Percentiles rank a stretch among this genome's conserved stretches.
phyloP scores from a whole-genome alignment of 345 rosid species.

The Citrus mangshanensis region DNA sequence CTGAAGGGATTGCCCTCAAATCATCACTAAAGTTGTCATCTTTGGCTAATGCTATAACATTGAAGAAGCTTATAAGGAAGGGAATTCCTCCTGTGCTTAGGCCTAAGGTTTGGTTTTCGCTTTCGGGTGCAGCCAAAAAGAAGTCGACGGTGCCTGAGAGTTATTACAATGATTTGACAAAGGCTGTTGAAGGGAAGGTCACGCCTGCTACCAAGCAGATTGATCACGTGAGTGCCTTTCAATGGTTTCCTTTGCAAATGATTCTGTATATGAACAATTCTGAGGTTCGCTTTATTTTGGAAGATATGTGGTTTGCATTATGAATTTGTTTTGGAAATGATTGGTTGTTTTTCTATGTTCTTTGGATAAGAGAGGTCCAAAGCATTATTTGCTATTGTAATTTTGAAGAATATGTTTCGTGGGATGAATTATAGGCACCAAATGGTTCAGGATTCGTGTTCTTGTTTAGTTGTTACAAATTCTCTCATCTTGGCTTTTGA shows the following conservation, averaged over 20 bases:
- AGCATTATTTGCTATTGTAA: neutral
- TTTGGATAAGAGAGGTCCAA: neutral
- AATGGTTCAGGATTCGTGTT: neutral
- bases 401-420: neutral
- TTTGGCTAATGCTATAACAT: slow-evolving; percentile 75
- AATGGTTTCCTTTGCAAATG: neutral
- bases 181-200: slow-evolving; percentile 92
- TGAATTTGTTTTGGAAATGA: neutral
- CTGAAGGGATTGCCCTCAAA: slow-evolving; percentile 76
- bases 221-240: slow-evolving; percentile 81
- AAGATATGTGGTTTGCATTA: neutral
- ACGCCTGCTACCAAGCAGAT: slow-evolving; percentile 95
- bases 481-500: neutral
- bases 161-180: slow-evolving; percentile 76
- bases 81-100: slow-evolving; percentile 96
- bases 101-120: slow-evolving; percentile 98
- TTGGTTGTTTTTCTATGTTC: neutral
- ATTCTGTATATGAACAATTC: slow-evolving; percentile 1
- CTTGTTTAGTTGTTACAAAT: neutral
- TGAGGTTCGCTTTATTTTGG: neutral
- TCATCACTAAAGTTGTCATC: slow-evolving; percentile 79
- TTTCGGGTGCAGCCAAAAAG: slow-evolving; percentile 99
- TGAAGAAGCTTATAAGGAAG: slow-evolving; percentile 90
- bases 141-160: slow-evolving; percentile 97
- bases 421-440: neutral